These are phyloP conservation scores for Metschnikowia cubensis DNA, from an alignment of 805 yeast genomes.

Conservation along the genomic window DNA sequence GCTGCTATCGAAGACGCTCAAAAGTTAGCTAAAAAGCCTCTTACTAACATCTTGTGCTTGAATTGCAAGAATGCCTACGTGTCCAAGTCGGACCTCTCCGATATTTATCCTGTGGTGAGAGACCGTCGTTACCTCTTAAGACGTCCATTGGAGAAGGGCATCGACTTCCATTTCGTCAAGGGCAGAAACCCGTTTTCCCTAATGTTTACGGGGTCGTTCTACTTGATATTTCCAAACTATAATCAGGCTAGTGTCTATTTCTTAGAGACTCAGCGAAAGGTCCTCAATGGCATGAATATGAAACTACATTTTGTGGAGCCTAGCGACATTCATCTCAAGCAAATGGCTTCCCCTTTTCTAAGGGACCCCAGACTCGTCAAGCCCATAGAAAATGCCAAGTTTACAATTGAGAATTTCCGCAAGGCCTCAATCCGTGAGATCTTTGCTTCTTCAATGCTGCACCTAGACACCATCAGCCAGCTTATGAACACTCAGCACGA, in stretches of 20 bases:
- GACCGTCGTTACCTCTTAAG: slow-evolving; percentile 28
- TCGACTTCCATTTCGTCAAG: slow-evolving; percentile 41
- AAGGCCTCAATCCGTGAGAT: slow-evolving; percentile 4
- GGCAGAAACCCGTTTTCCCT: slow-evolving; percentile 47
- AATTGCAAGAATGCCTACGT: slow-evolving; percentile 37
- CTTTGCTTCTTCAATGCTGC: slow-evolving; percentile 5
- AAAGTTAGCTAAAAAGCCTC: slow-evolving; percentile 6
- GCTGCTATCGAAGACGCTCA: slow-evolving; percentile 24
- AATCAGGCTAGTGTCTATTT: slow-evolving; percentile 50
- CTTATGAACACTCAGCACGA: slow-evolving; percentile 5
- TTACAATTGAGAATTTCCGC: slow-evolving; percentile 6
- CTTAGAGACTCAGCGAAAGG: slow-evolving; percentile 46
- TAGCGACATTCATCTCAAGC: slow-evolving; percentile 20
- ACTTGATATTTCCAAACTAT: slow-evolving; percentile 45
- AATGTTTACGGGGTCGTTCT: slow-evolving; percentile 46
- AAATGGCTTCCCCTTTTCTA: slow-evolving; percentile 30
- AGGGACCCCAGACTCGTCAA: background rate
- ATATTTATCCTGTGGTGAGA: slow-evolving; percentile 33
- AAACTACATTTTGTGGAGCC: slow-evolving; percentile 43
- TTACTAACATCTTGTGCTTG: slow-evolving; percentile 33
- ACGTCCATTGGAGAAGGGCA: slow-evolving; percentile 19
- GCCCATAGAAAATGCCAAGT: slow-evolving; percentile 5
- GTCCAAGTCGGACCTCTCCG: slow-evolving; percentile 35
- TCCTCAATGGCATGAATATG: slow-evolving; percentile 48
- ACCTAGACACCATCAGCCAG: slow-evolving; percentile 3